Percentiles rank a stretch among this genome's conserved stretches.
These are phyloP conservation scores for Lipomyces yamanashiensis DNA, from an alignment of 805 yeast genomes.

Conservation along the genomic window DNA sequence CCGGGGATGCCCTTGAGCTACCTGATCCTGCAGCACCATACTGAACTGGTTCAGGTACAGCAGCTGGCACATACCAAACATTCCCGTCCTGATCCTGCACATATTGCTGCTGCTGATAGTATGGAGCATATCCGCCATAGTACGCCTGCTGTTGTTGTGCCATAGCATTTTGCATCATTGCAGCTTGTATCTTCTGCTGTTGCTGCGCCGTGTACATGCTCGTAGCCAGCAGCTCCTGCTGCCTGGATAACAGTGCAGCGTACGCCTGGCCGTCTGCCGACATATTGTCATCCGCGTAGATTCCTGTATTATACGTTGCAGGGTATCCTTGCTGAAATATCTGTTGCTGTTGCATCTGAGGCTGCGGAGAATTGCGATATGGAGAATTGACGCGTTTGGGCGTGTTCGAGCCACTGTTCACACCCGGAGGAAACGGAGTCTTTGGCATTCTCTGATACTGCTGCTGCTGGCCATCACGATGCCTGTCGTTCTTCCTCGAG, in stretches of 20 bases:
- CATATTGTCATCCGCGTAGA: slow-evolving; percentile 10
- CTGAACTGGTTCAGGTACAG: slow-evolving; percentile 7
- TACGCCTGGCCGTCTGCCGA: slow-evolving; percentile 37
- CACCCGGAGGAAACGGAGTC: slow-evolving; percentile 4
- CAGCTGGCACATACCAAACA: slow-evolving; percentile 17
- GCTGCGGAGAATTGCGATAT: slow-evolving; percentile 9
- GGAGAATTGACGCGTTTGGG: slow-evolving; percentile 9
- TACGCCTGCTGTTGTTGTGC: slow-evolving; percentile 35
- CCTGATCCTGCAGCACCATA: not conserved
- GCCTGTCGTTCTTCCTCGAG: not conserved
- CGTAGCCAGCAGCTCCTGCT: slow-evolving; percentile 45
- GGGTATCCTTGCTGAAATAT: not conserved
- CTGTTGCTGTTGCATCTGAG: not conserved
- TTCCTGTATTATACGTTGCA: not conserved
- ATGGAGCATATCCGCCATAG: not conserved
- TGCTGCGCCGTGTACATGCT: slow-evolving; percentile 44
- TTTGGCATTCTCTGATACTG: not conserved
- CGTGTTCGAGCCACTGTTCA: not conserved
- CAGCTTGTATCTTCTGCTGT: slow-evolving; percentile 45
- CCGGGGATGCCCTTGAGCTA: slow-evolving; percentile 17
- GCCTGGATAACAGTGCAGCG: slow-evolving; percentile 45
- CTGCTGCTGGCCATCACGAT: not conserved
- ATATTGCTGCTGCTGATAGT: slow-evolving; percentile 14
- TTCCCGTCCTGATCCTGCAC: slow-evolving; percentile 31
- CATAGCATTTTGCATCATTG: slow-evolving; percentile 37